These are phyloP conservation scores for Salvia splendens DNA, from an alignment of 257 asterid genomes.

Conservation along the genomic window DNA sequence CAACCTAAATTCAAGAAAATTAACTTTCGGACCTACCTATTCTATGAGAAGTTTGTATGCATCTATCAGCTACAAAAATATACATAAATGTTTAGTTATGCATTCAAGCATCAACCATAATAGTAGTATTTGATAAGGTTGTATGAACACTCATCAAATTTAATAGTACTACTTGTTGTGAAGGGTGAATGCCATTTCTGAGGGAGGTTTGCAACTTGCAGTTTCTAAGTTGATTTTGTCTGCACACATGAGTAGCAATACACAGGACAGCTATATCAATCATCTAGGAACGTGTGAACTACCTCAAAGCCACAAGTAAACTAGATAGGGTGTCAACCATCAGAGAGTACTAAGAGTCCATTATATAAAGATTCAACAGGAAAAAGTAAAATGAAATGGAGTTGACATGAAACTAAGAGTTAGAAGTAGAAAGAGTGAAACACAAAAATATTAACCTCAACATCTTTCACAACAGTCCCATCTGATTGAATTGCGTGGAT, in stretches of 20 bases:
- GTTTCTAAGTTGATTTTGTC: background rate
- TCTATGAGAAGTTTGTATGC: background rate
- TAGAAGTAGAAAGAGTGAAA: constrained; percentile 1
- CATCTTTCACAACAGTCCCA: constrained; percentile 43
- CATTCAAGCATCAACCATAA: background rate
- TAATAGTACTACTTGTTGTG: background rate
- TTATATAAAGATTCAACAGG: background rate
- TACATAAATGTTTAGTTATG: background rate
- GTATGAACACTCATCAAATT: constrained; percentile 1
- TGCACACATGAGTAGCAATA: background rate
- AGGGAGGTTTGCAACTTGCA: background rate
- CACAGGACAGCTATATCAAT: background rate
- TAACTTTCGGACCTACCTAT: background rate
- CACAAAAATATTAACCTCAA: constrained; percentile 52
- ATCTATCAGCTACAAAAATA: background rate
- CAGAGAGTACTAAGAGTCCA: background rate
- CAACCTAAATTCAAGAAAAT: background rate
- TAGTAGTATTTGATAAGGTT: background rate
- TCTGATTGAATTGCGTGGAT: constrained; percentile 78
- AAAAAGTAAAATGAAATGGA: background rate
- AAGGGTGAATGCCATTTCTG: background rate
- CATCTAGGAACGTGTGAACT: background rate
- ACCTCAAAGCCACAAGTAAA: background rate
- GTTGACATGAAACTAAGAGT: background rate
- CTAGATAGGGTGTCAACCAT: background rate